These are phyloP conservation scores for Mortierella polycephala DNA, from an alignment of 371 early-diverging fungal species.

Conservation along the genomic window DNA sequence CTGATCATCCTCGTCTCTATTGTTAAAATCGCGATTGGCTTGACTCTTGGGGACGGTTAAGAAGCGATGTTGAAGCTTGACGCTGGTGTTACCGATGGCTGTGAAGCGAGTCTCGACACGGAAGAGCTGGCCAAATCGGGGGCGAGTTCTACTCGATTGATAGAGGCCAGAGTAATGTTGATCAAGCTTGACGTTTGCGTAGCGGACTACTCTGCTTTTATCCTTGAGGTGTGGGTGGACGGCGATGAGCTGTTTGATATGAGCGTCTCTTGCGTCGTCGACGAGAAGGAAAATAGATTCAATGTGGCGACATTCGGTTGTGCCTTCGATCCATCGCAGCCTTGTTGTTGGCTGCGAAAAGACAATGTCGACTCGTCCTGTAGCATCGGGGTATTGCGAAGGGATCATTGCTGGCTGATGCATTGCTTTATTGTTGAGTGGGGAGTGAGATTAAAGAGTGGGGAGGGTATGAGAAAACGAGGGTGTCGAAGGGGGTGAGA, in stretches of 20 bases:
- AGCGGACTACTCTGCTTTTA: slow-evolving; percentile 32
- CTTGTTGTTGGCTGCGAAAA: slow-evolving; percentile 16
- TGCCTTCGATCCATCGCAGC: slow-evolving; percentile 31
- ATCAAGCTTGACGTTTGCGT: slow-evolving; percentile 37
- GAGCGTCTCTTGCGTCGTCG: slow-evolving; percentile 37
- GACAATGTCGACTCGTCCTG: slow-evolving; percentile 13
- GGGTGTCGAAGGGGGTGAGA: not conserved
- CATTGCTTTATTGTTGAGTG: not conserved
- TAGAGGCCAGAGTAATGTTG: slow-evolving; percentile 19
- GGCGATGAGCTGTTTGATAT: slow-evolving; percentile 24
- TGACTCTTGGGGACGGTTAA: slow-evolving; percentile 41
- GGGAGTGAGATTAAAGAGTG: not conserved
- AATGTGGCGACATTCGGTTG: slow-evolving; percentile 25
- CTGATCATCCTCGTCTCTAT: slow-evolving; percentile 22
- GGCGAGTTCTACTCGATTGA: slow-evolving; percentile 6
- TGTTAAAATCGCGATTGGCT: slow-evolving; percentile 35
- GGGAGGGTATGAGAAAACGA: not conserved
- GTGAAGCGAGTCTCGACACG: slow-evolving; percentile 37
- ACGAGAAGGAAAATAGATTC: slow-evolving; percentile 35
- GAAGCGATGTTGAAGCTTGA: slow-evolving; percentile 37
- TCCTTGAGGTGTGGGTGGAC: slow-evolving; percentile 22
- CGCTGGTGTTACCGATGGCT: slow-evolving; percentile 33
- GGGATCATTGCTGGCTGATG: slow-evolving; percentile 22
- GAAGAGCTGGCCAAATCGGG: slow-evolving; percentile 22
- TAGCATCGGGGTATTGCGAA: slow-evolving; percentile 25